A percentile compares a stretch with the other conserved stretches of the same genome.
Conservation (phyloP, 2,329 filamentous ascomycete species). For the Chaetomium strumarium region DNA sequence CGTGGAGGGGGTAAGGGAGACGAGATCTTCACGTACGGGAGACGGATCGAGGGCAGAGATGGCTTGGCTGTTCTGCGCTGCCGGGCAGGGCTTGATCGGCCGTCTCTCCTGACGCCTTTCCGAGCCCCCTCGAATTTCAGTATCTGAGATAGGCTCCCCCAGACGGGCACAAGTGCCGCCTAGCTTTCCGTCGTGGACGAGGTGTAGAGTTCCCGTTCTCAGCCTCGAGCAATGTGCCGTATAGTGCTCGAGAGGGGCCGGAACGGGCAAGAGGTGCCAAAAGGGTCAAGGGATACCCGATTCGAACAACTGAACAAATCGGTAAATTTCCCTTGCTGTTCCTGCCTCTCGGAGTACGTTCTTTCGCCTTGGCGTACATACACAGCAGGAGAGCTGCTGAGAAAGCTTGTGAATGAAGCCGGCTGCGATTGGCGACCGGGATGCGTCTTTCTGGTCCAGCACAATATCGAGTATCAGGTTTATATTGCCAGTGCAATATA, state of each 20-base stretch:
- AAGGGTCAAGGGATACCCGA: constrained; percentile 37
- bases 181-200: constrained; percentile 1
- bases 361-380: constrained; percentile 37
- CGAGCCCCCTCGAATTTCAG: constrained; percentile 18
- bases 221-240: constrained; percentile 25
- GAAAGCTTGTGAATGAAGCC: constrained; percentile 27
- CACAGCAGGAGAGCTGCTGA: constrained; percentile 30
- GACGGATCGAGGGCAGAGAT: constrained; percentile 12
- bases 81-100: background rate
- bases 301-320: constrained; percentile 30
- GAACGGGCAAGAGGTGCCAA: constrained; percentile 31
- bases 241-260: constrained; percentile 32
- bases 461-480: constrained; percentile 39
- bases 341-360: constrained; percentile 26
- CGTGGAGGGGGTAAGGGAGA: constrained; percentile 25
- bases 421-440: constrained; percentile 33
- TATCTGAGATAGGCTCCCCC: constrained; percentile 2
- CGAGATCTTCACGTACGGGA: constrained; percentile 29
- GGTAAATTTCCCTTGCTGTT: constrained; percentile 26
- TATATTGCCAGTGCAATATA: constrained; percentile 40
- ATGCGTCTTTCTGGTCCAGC: constrained; percentile 30
- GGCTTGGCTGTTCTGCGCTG: constrained; percentile 7
- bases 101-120: constrained; percentile 13
- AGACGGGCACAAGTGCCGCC: background rate
- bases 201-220: constrained; percentile 2